phyloP scores from a whole-genome alignment of 2,329 filamentous ascomycete species.

The Arthrobotrys conoides region DNA sequence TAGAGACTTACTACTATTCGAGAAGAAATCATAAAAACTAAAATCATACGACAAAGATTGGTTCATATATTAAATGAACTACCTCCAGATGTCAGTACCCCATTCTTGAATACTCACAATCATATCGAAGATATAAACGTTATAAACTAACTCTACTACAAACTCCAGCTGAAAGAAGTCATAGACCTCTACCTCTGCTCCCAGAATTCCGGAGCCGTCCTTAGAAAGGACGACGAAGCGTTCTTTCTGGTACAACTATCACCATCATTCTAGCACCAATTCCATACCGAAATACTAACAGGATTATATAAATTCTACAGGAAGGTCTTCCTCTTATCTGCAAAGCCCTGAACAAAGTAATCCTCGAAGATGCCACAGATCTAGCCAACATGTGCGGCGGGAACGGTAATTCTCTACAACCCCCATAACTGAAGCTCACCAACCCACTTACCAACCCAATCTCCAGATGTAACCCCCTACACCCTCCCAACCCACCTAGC shows the following conservation, averaged over 20 bases:
- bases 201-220: conserved; percentile 42
- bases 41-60: conserved; percentile 50
- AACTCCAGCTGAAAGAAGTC: conserved; percentile 43
- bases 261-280: neutral
- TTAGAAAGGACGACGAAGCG: conserved; percentile 57
- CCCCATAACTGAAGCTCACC: no score
- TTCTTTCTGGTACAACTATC: conserved; percentile 50
- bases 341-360: conserved; percentile 53
- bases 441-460: no score
- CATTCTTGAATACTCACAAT: neutral
- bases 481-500: conserved; percentile 39
- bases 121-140: neutral
- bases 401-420: conserved; percentile 39
- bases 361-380: conserved; percentile 58
- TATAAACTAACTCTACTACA: conserved; percentile 14
- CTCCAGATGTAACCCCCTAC: conserved; percentile 35
- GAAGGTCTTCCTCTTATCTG: conserved; percentile 56
- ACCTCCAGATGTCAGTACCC: conserved; percentile 39
- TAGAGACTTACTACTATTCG: conserved; percentile 53
- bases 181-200: conserved; percentile 55
- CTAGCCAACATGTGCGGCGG: conserved; percentile 51
- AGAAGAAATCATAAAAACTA: conserved; percentile 43
- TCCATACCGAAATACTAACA: neutral
- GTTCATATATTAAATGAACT: conserved; percentile 50
- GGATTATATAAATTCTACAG: conserved; percentile 15